Evolutionary conservation across 202 grass and related monocot genomes (phyloP).

Genomic region (Schoenoplectus triqueter): DNA sequence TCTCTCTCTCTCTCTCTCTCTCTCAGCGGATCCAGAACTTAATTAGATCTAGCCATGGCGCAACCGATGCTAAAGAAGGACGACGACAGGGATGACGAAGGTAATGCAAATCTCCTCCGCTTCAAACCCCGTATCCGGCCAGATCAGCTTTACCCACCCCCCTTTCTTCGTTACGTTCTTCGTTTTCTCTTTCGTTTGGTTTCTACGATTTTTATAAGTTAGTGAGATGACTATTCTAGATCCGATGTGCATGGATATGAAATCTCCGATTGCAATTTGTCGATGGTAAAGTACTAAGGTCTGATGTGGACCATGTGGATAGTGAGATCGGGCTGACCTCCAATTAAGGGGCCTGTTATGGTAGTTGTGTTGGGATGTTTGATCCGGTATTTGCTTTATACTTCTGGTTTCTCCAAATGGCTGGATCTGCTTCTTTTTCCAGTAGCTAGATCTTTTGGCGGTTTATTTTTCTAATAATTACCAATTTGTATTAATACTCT

Average conservation of each 20-base stretch:
- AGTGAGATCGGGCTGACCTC: background rate
- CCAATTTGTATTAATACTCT: background rate
- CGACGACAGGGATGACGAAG: slow-evolving; percentile 95
- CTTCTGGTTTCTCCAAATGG: background rate
- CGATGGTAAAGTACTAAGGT: background rate
- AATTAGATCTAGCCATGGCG: slow-evolving; percentile 61
- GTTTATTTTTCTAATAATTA: background rate
- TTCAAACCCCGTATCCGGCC: slow-evolving; percentile 34
- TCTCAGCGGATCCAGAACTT: slow-evolving; percentile 11
- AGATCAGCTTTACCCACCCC: background rate
- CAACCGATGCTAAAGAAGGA: slow-evolving; percentile 98
- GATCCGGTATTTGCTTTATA: background rate
- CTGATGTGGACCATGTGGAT: background rate
- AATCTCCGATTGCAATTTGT: background rate
- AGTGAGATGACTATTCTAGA: background rate
- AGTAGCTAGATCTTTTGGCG: slow-evolving; percentile 1
- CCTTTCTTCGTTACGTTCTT: background rate
- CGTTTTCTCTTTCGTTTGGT: background rate
- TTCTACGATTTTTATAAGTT: background rate
- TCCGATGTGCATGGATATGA: slow-evolving; percentile 2
- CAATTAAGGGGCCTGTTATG: background rate
- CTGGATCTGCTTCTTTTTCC: background rate
- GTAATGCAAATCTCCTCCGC: slow-evolving; percentile 46
- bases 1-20: slow-evolving; percentile 20
- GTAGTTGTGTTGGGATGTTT: background rate